Evolutionary conservation across 2,329 filamentous ascomycete species (phyloP), one percentile per base, ranked within the genome.

Genomic region (Penicillium nordicum): DNA sequence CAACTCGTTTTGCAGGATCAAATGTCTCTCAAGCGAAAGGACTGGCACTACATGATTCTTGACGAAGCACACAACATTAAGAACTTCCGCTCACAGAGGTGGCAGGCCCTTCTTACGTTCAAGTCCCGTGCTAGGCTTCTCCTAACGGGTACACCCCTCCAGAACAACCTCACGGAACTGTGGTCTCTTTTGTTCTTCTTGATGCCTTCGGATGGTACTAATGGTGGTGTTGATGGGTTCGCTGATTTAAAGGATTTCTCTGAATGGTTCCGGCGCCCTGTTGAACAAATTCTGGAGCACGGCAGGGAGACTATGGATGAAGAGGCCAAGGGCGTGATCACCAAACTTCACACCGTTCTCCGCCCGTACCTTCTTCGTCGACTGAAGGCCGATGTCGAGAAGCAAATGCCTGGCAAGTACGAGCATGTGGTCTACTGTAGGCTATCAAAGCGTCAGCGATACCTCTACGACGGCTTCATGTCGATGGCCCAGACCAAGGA

Each of bases 51-150:
- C 74, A 91, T 99, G 84, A 92, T 99, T 61, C 84, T 99, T 1
- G 94, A 99, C 66, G 94, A 99, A 77, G 94, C 95, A 0, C 94
- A 99, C 78, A 97, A 99, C 76, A 99, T 99, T 81, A 97, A 99
- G 71, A 99, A 99, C 74, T 99, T 97, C 80, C 92, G 96, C 69
- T 97, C 93, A 1, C 92, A 97, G 72, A 83, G 93, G 61, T 99
- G 94, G 92, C 94, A 97, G 72, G 93, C 92, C 0, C 83, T 99
- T 61, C 84, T 99, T 23, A 94, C 89, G 0, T 95, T 99, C 77
- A 93, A 95, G 67, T 97, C 94, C 0, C 87, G 88, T 61, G 88
- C 92, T 29, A 85, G 94, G 34, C 83, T 99, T 11, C 78, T 99
- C 0, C 81, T 99, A 11, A 99, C 94, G 0, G 94, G 94, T 55